phyloP scores from a whole-genome alignment of 805 yeast genomes.

The Yamadazyma philogaea region DNA sequence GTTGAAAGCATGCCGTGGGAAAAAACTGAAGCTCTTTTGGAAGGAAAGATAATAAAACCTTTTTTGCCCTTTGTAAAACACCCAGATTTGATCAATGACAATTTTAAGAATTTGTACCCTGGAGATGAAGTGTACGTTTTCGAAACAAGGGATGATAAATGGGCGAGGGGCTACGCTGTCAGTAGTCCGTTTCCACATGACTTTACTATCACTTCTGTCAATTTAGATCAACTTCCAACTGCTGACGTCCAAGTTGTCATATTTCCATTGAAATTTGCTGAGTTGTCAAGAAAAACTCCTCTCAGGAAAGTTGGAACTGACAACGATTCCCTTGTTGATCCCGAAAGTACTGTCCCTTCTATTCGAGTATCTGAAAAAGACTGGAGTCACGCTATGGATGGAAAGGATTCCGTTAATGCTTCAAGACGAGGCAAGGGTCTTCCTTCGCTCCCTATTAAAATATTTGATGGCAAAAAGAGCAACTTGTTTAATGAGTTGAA shows the following conservation, averaged over 20 bases:
- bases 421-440: constrained; percentile 1
- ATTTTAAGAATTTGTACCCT: constrained; percentile 55
- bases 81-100: constrained; percentile 33
- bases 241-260: constrained; percentile 51
- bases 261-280: constrained; percentile 57
- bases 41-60: constrained; percentile 37
- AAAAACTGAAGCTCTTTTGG: constrained; percentile 34
- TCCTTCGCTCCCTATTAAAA: constrained; percentile 57
- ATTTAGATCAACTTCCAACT: constrained; percentile 62
- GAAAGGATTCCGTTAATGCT: constrained; percentile 9
- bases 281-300: constrained; percentile 42
- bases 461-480: constrained; percentile 31
- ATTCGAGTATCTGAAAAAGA: constrained; percentile 31
- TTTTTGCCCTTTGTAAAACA: constrained; percentile 42
- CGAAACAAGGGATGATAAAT: constrained; percentile 56
- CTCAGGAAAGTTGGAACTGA: constrained; percentile 28
- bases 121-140: constrained; percentile 79
- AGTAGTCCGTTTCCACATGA: constrained; percentile 69
- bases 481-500: constrained; percentile 53
- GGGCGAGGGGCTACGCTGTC: constrained; percentile 79
- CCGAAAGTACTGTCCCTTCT: constrained; percentile 29
- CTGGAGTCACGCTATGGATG: constrained; percentile 22
- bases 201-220: constrained; percentile 57
- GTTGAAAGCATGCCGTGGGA: constrained; percentile 33
- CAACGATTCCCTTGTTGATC: constrained; percentile 21